Evolutionary conservation across 2,329 filamentous ascomycete species (phyloP), one percentile per base, ranked within the genome.

Genomic region (Fusarium sp.): DNA sequence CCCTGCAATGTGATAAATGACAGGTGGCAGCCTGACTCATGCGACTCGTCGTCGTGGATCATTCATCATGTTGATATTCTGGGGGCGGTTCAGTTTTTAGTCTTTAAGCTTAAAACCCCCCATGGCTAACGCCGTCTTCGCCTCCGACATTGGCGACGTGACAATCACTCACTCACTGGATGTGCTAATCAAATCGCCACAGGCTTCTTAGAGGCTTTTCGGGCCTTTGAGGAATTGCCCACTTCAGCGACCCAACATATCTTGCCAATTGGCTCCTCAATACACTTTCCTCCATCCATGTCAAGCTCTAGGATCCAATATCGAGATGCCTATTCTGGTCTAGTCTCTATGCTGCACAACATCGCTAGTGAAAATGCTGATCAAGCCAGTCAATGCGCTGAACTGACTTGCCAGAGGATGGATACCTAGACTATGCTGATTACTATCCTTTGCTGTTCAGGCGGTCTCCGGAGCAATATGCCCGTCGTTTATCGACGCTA

Each of bases 321-420:
- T 47, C 35, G 60, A 70, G 57, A 75, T 77, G 74, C 76, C 75
- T 76, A 35, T 77, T 76, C 36, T 11, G 65, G 73, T 53, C 63
- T 75, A 73, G 70, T 51, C 38, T 20, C 53, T 17, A 24, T 47
- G 18, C 53, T 73, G 53, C 57, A 57, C 28, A 54, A 47, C 56
- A 60, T 68, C 13, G 28, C 47, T 63, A 62, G 51, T 66, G 26
- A 68, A n/a, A 69, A 54, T 30, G 41, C 9, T 55, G 41, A 45
- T 67, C 63, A 45, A 20, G 54, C 30, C 51, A 69, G 66, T 53
- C 44, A 70, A 69, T 63, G 48, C 66, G 32, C 14, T 42, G 22
- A 36, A 24, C 20, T 58, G 30, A 36, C 32, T 36, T 35, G 30
- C 30, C 26, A 28, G 28, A 57, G 13, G 28, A 44, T 44, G n/a